Conservation (phyloP, 2,329 filamentous ascomycete species). For the Aspergillus pseudoglaucus region DNA sequence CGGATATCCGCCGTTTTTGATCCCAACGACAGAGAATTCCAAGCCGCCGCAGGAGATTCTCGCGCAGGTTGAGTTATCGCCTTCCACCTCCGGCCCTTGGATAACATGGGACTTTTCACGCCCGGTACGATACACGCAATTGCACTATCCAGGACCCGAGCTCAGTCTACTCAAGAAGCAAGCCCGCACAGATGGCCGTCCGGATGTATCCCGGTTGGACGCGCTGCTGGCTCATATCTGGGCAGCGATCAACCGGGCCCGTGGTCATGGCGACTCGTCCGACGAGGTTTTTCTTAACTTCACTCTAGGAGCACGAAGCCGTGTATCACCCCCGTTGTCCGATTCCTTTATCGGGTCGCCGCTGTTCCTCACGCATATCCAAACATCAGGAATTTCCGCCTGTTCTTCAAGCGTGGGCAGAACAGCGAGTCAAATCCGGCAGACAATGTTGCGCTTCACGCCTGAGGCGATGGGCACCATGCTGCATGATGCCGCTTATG, state of each 20-base stretch:
- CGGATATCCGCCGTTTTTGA: constrained; percentile 3
- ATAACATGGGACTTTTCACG: constrained; percentile 34
- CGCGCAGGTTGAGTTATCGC: constrained; percentile 21
- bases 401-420: not conserved
- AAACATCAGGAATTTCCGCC: constrained; percentile 7
- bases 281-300: constrained; percentile 36
- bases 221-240: constrained; percentile 44
- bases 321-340: constrained; percentile 35
- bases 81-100: constrained; percentile 34
- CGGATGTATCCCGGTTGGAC: constrained; percentile 38
- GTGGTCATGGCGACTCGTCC: constrained; percentile 17
- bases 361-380: constrained; percentile 35
- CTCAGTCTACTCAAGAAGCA: constrained; percentile 28
- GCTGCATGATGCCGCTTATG: constrained; percentile 40
- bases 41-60: constrained; percentile 7
- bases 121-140: constrained; percentile 24
- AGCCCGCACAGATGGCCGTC: constrained; percentile 4
- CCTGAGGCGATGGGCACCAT: constrained; percentile 33
- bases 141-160: constrained; percentile 35
- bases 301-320: constrained; percentile 36
- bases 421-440: constrained; percentile 25
- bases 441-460: constrained; percentile 32
- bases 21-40: constrained; percentile 1
- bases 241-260: constrained; percentile 39
- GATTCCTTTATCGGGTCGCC: constrained; percentile 42